Base-by-base conservation (phyloP, 78 protist species). In the Dictyostelium citrinum region DNA sequence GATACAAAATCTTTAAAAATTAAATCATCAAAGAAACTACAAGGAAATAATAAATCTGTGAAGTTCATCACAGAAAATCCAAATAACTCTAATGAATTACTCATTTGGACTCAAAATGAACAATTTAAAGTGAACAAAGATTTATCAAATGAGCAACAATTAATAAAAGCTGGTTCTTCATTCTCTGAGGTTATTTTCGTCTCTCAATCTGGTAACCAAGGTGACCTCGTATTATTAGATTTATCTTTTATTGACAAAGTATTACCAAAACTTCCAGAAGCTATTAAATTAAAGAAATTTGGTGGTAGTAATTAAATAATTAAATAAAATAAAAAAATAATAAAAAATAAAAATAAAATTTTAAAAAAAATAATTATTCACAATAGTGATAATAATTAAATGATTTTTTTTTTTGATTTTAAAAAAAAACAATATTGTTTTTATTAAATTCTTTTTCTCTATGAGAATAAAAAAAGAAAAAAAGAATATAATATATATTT, bases 281-380 rank as follows among this genome's bases (percentile, higher is more conserved):
- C 84, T 24, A 80, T 80, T 55, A 80, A 46, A 41, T 35, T 37
- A n/a, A 77, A 77, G 83, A 77, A 49, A 77, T 77, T 77, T 16
- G 83, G 81, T 74, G 81, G 81, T 74, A 61, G 72, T 61, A n/a
- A 61, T 11, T 61, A 61, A 61, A 1, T 61, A 8, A 8, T 22
- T 11, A 24, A 61, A 24, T 5, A 61, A 61, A 24, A 61, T 24
- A 61, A 61, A 22, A 24, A 61, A 24, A 24, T 9, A 61, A 61
- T 22, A 24, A 10, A n/a, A n/a, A 22, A 61, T 24, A 61, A 24
- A 24, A 61, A 10, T 17, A 51, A 49, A 14, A 49, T n/a, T n/a
- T n/a, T 2, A 14, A 37, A 37, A 37, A 37, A 37, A 37, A 37
- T 3, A 3, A 37, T 37, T 37, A 37, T 3, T 3, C 1, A 37